A percentile compares a stretch with the other conserved stretches of the same genome.
These are phyloP conservation scores for Trichoderma sp. DNA, from an alignment of 2,329 filamentous ascomycete species.

Conservation along the genomic window DNA sequence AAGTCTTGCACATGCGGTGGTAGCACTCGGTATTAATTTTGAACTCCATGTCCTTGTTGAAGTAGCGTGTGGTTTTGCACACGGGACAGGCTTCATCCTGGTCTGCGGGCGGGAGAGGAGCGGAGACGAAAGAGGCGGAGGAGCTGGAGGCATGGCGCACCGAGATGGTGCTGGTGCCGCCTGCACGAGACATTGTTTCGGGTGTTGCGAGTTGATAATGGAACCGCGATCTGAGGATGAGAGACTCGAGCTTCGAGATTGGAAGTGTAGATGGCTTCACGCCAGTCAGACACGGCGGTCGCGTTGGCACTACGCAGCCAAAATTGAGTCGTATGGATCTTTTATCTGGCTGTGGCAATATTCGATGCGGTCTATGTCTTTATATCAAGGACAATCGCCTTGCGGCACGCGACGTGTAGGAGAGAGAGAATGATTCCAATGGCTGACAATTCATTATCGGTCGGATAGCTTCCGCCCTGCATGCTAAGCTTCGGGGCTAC, in stretches of 20 bases:
- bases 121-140: constrained; percentile 21
- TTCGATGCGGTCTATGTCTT: not conserved
- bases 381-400: not conserved
- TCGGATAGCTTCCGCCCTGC: constrained; percentile 20
- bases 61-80: constrained; percentile 94
- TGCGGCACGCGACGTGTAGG: not conserved
- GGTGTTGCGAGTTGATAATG: not conserved
- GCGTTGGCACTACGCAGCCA: not conserved
- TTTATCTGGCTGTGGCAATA: not conserved
- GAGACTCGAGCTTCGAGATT: not conserved
- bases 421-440: not conserved
- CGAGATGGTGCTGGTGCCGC: constrained; percentile 31
- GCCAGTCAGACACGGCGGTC: not conserved
- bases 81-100: constrained; percentile 83
- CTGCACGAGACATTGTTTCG: constrained; percentile 32
- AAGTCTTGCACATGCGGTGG: constrained; percentile 97
- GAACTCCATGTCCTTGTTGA: constrained; percentile 92
- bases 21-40: constrained; percentile 98
- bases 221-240: not conserved
- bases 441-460: constrained; percentile 18
- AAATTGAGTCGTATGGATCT: not conserved
- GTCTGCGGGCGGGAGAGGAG: constrained; percentile 28
- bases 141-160: constrained; percentile 30
- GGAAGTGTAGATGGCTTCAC: not conserved
- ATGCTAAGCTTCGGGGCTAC: not conserved